These are phyloP conservation scores for Hansfordia pulvinata DNA, from an alignment of 2,329 filamentous ascomycete species.

Conservation along the genomic window DNA sequence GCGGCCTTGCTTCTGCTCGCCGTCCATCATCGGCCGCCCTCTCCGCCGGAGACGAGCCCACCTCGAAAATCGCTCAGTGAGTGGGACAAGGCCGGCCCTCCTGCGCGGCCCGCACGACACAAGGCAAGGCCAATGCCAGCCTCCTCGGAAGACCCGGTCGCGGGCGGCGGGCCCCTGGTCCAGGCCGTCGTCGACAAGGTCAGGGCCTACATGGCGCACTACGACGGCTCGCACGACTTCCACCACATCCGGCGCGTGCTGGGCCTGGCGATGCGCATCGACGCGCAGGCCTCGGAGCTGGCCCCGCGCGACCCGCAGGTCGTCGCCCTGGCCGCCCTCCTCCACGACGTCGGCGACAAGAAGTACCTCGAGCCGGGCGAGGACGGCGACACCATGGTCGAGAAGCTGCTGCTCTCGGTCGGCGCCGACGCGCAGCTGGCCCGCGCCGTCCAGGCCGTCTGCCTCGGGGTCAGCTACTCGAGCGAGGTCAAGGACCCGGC, in stretches of 20 bases:
- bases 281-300: conserved; percentile 22
- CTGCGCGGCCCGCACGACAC: too few relatives aligned
- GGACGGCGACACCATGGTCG: conserved; percentile 41
- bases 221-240: conserved; percentile 84
- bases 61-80: too few relatives aligned
- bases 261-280: conserved; percentile 54
- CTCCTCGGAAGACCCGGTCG: conserved; percentile 5
- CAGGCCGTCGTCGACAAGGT: conserved; percentile 47
- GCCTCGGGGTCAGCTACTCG: conserved; percentile 65
- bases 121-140: too few relatives aligned
- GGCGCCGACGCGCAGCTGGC: conserved; percentile 48
- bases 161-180: conserved; percentile 31
- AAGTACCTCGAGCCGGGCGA: conserved; percentile 57
- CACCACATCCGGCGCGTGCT: conserved; percentile 71
- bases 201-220: conserved; percentile 57
- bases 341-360: conserved; percentile 83
- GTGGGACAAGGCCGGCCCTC: too few relatives aligned
- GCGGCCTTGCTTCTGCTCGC: too few relatives aligned
- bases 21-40: too few relatives aligned
- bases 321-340: conserved; percentile 56
- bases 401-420: conserved; percentile 36
- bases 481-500: conserved; percentile 55
- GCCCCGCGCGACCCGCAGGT: conserved; percentile 31
- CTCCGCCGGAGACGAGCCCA: too few relatives aligned
- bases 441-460: conserved; percentile 55